A percentile compares a stretch with the other conserved stretches of the same genome.
phyloP scores from a whole-genome alignment of 1,284 basidiomycete species.

The Lentinula novae-zelandiae region DNA sequence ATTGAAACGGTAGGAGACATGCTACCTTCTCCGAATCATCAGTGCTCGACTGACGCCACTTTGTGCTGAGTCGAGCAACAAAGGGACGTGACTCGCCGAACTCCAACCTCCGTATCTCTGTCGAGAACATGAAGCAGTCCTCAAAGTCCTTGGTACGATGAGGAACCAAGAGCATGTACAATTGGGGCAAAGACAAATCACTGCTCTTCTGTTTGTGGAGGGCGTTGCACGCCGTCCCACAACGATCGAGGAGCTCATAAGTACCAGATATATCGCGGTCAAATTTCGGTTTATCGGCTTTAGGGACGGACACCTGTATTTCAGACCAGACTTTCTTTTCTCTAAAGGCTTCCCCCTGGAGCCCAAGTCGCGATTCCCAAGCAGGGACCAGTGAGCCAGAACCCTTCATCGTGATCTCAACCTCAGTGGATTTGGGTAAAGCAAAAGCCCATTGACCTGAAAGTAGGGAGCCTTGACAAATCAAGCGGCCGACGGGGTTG shows the following conservation, averaged over 20 bases:
- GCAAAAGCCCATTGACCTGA: slow-evolving; percentile 81
- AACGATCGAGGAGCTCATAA: slow-evolving; percentile 80
- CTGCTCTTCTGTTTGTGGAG: slow-evolving; percentile 66
- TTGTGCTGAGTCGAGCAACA: slow-evolving; percentile 64
- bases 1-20: slow-evolving; percentile 62
- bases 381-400: slow-evolving; percentile 72
- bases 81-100: slow-evolving; percentile 78
- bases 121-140: slow-evolving; percentile 84
- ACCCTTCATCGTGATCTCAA: slow-evolving; percentile 64
- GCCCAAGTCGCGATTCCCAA: slow-evolving; percentile 85
- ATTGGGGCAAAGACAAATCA: slow-evolving; percentile 49
- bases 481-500: slow-evolving; percentile 77
- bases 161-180: slow-evolving; percentile 87
- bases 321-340: slow-evolving; percentile 68
- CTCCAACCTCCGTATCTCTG: slow-evolving; percentile 72
- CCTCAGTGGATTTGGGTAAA: slow-evolving; percentile 58
- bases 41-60: slow-evolving; percentile 68
- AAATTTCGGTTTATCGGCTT: slow-evolving; percentile 47
- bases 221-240: slow-evolving; percentile 87
- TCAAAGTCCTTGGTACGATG: slow-evolving; percentile 71
- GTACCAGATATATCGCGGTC: slow-evolving; percentile 81
- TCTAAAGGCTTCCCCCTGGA: slow-evolving; percentile 61
- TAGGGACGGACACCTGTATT: slow-evolving; percentile 59
- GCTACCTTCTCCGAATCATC: slow-evolving; percentile 45
- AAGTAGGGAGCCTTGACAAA: slow-evolving; percentile 56